Base-by-base conservation (phyloP, 345 rosid genomes). In the Reutealis trisperma region DNA sequence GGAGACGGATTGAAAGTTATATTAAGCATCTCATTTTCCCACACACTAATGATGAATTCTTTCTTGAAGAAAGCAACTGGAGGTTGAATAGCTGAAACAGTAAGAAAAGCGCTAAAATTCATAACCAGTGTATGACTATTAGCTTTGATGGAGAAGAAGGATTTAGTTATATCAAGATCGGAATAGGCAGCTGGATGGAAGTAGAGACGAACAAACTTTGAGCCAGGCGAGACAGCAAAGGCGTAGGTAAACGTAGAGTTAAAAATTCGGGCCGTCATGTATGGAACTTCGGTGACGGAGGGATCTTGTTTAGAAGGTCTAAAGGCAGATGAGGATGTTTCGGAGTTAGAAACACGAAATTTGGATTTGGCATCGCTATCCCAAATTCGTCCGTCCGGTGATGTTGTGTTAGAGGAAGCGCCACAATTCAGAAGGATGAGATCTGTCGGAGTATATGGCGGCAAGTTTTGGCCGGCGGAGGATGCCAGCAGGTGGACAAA, bases 161-260 rank as follows among this genome's bases (percentile, higher is more conserved):
- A 63, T 18, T 41, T 14, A 12, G 58, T 22, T 5, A 12, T 14
- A 30, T 72, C 24, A 30, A 54, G 49, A 19, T 13, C 15, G 3
- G 71, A 54, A 44, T 78, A 78, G 8, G 65, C 2, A 8, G 65
- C 16, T 4, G 51, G 67, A 72, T 78, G 64, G 63, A 78, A 78
- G 72, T 72, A 72, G 8, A 78, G 77, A 14, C 72, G 72, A 45
- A 78, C 52, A 73, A 87, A 84, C 30, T 78, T 83, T 8, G 82
- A 83, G 24, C 88, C 88, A 5, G 82, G 30, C 1, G 75, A 30
- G 58, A 82, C 75, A 1, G 72, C 82, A 59, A 87, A 80, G 18
- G 58, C 70, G 79, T 85, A 87, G 55, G 67, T 70, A 77, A 87
- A 78, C 1, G 52, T 10, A 7, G 83, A 75, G 6, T 18, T 59